Evolutionary conservation across 176 grass and related monocot genomes (phyloP), one percentile per base, ranked within the genome.

Genomic region (Aegilops longissima): DNA sequence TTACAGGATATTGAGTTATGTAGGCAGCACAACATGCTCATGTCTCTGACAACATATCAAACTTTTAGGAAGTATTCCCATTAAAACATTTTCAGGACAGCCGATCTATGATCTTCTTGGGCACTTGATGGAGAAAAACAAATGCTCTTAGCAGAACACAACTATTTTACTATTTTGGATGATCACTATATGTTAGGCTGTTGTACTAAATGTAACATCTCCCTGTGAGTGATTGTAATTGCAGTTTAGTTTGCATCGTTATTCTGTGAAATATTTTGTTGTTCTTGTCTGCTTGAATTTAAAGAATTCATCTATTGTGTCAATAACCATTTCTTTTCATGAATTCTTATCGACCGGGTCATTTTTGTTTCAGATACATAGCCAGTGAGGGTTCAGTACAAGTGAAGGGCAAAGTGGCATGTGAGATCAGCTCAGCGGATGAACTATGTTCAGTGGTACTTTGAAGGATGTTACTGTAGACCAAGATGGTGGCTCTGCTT

Each of bases 391-490:
- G 90, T 91, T 91, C 90, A 31, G 92, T 95, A 39, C 89, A 93
- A 79, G 66, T 97, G 59, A 97, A 97, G 83, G 95, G 93, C 12
- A 95, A 91, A 84, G 92, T 97, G 3, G 92, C 92, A 6, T 95
- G 95, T 30, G 93, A 97, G 84, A 91, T 95, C 58, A 90, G 74
- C 80, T 82, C 90, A 29, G 95, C 95, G 81, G 91, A 95, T 86
- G 95, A 95, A 65, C 82, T 77, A 93, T 95, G 92, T 97, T 97
- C 29, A 95, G 87, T 69, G 93, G 95, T 44, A 73, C 82, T 63
- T 42, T 97, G 40, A 97, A 97, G 75, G 95, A 97, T 86, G 78
- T 79, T 63, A 90, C 86, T 18, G 80, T 88, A 39, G 92, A 95
- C 70, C 90, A 97, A 16, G 87, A 91, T 97, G 91, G 92, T 95